Evolutionary conservation across 305 asterid genomes (phyloP).

Genomic region (Galium porrigens): DNA sequence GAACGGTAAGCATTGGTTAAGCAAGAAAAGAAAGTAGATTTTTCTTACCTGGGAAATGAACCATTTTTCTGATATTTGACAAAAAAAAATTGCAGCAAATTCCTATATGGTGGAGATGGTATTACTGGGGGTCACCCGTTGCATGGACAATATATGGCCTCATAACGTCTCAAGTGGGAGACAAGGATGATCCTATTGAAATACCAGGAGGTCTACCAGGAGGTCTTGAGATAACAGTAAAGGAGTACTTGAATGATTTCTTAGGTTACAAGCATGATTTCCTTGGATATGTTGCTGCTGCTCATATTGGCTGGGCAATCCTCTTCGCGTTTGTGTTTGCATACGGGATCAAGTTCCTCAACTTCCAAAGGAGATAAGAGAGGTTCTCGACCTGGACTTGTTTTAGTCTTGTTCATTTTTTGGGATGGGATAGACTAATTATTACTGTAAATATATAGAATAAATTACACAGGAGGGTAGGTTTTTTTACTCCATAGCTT

Average conservation of each 20-base stretch:
- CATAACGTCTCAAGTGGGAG: constrained; percentile 67
- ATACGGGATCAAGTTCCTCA: constrained; percentile 61
- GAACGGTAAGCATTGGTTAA: constrained; percentile 45
- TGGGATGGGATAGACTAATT: not conserved
- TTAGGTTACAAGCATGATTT: constrained; percentile 57
- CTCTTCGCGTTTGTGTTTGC: constrained; percentile 65
- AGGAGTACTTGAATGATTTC: constrained; percentile 28
- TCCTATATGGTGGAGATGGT: constrained; percentile 99
- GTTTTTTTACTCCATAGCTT: not conserved
- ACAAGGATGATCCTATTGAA: constrained; percentile 22
- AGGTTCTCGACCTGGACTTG: constrained; percentile 8
- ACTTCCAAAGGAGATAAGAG: constrained; percentile 69
- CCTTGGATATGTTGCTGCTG: constrained; percentile 55
- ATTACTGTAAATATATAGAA: constrained; percentile 9
- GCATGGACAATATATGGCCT: constrained; percentile 91
- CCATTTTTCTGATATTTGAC: not conserved
- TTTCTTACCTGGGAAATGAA: not conserved
- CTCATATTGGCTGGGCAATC: constrained; percentile 60
- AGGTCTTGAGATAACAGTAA: constrained; percentile 23
- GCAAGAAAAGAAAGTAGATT: not conserved
- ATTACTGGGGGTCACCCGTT: constrained; percentile 84
- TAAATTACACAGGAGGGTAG: not conserved
- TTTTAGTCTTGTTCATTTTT: not conserved
- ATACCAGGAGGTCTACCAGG: constrained; percentile 33
- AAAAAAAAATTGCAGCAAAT: constrained; percentile 40